phyloP scores from a whole-genome alignment of 768 basidiomycete species.

The Kwoniella europaea region DNA sequence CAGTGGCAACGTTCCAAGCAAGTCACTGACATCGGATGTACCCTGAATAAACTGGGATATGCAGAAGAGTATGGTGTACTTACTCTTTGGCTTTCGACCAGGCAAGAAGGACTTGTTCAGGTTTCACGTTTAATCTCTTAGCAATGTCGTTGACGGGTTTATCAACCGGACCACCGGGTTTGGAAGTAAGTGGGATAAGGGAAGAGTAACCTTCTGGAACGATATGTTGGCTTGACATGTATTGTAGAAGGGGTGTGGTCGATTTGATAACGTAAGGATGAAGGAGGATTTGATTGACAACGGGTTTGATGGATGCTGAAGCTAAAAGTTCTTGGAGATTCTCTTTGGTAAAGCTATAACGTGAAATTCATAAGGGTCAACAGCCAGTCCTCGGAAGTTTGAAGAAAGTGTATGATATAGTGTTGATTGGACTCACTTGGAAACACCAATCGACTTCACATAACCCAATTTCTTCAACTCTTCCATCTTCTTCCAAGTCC shows the following conservation, averaged over 20 bases:
- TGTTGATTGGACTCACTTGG: constrained; percentile 55
- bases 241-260: constrained; percentile 36
- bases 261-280: constrained; percentile 43
- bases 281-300: constrained; percentile 50
- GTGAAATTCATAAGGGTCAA: too few relatives aligned
- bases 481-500: constrained; percentile 49
- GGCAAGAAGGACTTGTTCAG: constrained; percentile 45
- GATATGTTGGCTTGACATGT: constrained; percentile 38
- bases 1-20: neutral
- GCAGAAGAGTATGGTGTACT: constrained; percentile 8
- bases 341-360: constrained; percentile 39
- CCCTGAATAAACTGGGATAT: neutral
- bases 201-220: constrained; percentile 48
- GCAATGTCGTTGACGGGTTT: constrained; percentile 32
- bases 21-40: neutral
- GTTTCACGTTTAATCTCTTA: constrained; percentile 23
- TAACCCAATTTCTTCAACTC: constrained; percentile 40
- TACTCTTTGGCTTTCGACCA: constrained; percentile 50
- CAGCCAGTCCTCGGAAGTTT: too few relatives aligned
- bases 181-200: constrained; percentile 41
- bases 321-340: constrained; percentile 39
- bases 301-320: constrained; percentile 38
- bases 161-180: constrained; percentile 33
- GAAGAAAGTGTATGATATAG: too few relatives aligned
- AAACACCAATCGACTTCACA: constrained; percentile 49